phyloP scores from a whole-genome alignment of 176 grass and related monocot species.

The Cocos nucifera region DNA sequence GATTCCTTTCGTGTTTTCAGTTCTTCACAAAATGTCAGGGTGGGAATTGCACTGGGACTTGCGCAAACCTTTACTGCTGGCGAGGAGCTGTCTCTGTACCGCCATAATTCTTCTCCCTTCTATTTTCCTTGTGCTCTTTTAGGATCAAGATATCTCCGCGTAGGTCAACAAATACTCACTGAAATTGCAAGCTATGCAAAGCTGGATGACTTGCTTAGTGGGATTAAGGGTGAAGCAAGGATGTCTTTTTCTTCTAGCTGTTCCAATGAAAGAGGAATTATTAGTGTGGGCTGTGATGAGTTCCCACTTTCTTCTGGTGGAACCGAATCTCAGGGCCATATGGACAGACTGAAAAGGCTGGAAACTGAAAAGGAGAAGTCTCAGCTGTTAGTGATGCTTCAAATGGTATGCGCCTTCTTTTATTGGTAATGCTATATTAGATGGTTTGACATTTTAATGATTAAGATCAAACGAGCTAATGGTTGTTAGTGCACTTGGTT shows the following conservation, averaged over 20 bases:
- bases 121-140: not conserved
- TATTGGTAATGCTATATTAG: no score
- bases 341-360: no score
- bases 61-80: not conserved
- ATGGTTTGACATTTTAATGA: no score
- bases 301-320: not conserved
- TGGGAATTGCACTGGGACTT: not conserved
- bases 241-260: not conserved
- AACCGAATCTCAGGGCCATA: not conserved
- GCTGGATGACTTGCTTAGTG: not conserved
- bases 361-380: no score
- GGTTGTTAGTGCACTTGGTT: no score
- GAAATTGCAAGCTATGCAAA: not conserved
- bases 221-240: no score
- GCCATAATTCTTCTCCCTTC: not conserved
- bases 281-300: not conserved
- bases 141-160: not conserved
- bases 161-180: constrained; percentile 3
- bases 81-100: not conserved
- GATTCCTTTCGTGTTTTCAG: no score
- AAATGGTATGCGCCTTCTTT: no score
- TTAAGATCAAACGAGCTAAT: no score
- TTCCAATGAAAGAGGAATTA: constrained; percentile 1
- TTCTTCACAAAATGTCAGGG: no score
- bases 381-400: no score